Evolutionary conservation across 202 grass and related monocot genomes (phyloP), one percentile per base, ranked within the genome.

Genomic region (Carex arenaria): DNA sequence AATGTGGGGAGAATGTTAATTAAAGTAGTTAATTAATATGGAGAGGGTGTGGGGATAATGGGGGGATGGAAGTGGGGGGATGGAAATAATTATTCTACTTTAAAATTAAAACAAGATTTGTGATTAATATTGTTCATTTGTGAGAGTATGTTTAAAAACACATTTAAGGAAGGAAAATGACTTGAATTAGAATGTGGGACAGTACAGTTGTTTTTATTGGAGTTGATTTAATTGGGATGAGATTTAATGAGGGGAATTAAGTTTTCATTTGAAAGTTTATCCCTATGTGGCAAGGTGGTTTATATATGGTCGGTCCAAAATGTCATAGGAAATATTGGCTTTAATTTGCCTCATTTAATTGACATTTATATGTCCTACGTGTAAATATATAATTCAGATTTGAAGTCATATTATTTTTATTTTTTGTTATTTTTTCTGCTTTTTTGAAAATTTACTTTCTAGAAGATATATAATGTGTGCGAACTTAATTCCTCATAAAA

Each of bases 221-320:
- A 1, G 23, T 42, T 59, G 77, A 26, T 61, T 40, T 23, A 20
- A 62, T 22, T 60, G 14, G 59, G 36, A 80, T 15, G 14, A 0
- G 38, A 64, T 62, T 64, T 43, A 80, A 80, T 15, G 56, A 45
- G 19, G 59, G 78, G 40, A 63, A n/a, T n/a, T n/a, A n/a, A 80
- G 78, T 80, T 64, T 64, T 64, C 34, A 67, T 66, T 67, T 81
- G 42, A 7, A 54, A 51, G 61, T 15, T 64, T 67, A 47, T 47
- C 19, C 6, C 61, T 45, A 80, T 80, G 57, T 80, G 57, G 78
- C 59, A 80, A 62, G 78, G 78, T 64, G 42, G 57, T 23, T 28
- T 67, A 0, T 34, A 34, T 34, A 67, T 81, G 79, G 79, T 67
- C 79, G 61, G 79, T 67, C 20, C 79, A 67, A 81, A 67, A 81